phyloP scores from a whole-genome alignment of 2,329 filamentous ascomycete species.

The Aspergillus japonicus region DNA sequence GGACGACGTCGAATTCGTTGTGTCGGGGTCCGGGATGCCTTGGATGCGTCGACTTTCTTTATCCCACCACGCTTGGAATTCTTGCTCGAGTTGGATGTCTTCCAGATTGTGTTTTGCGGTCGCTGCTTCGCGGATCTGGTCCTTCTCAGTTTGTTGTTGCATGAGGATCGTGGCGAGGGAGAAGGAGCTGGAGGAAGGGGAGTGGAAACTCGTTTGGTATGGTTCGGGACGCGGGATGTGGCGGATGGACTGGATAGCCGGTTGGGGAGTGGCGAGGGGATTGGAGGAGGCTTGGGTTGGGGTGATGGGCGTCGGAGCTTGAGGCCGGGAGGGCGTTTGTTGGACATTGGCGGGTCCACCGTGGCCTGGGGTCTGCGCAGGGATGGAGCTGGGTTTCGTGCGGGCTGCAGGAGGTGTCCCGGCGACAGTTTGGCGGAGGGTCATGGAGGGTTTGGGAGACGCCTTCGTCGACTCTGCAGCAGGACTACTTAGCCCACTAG shows the following conservation, averaged over 20 bases:
- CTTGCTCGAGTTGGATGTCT: slow-evolving; percentile 95
- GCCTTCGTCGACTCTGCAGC: slow-evolving; percentile 24
- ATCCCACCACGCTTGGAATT: slow-evolving; percentile 71
- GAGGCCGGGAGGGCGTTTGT: slow-evolving; percentile 17
- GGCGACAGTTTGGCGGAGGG: slow-evolving; percentile 61
- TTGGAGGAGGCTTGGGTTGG: slow-evolving; percentile 30
- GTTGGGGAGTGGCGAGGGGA: slow-evolving; percentile 23
- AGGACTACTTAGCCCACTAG: slow-evolving; percentile 21
- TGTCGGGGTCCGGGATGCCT: slow-evolving; percentile 29
- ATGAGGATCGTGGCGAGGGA: slow-evolving; percentile 86
- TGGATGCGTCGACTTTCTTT: slow-evolving; percentile 40
- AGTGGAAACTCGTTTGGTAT: slow-evolving; percentile 26
- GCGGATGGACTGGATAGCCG: slow-evolving; percentile 45
- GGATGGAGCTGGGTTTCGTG: slow-evolving; percentile 30
- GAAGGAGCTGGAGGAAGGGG: slow-evolving; percentile 65
- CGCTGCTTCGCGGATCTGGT: slow-evolving; percentile 75
- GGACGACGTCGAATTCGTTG: not conserved
- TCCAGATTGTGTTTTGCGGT: slow-evolving; percentile 80
- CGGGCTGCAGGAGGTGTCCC: slow-evolving; percentile 38
- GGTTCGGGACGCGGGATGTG: slow-evolving; percentile 47
- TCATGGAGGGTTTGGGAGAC: slow-evolving; percentile 51
- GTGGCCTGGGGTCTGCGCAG: slow-evolving; percentile 51
- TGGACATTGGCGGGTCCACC: slow-evolving; percentile 20
- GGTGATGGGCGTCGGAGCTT: slow-evolving; percentile 41
- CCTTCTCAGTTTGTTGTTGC: slow-evolving; percentile 81